A percentile compares a stretch with the other conserved stretches of the same genome.
Conservation (phyloP, 768 basidiomycete species). For the Boletus rufocinnamomeus region DNA sequence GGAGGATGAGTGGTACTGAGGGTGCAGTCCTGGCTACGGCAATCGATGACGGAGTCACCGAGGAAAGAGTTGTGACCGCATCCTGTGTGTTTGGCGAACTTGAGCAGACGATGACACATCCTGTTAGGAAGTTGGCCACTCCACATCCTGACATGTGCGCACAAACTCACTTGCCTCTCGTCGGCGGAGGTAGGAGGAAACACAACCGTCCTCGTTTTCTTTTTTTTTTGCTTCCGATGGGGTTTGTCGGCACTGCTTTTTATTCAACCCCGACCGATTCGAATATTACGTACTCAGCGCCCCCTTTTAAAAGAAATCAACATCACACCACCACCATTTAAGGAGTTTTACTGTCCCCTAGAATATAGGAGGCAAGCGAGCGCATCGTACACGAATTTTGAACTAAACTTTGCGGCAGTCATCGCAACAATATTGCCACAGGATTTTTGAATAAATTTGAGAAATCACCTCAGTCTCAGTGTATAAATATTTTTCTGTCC, state of each 20-base stretch:
- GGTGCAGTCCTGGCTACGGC: slow-evolving; percentile 44
- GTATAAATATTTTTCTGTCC: too few relatives aligned
- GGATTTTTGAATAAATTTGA: too few relatives aligned
- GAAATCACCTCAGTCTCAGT: too few relatives aligned
- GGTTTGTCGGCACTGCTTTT: slow-evolving; percentile 14
- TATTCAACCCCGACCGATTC: slow-evolving; percentile 1
- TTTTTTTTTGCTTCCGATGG: neutral
- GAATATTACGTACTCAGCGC: neutral
- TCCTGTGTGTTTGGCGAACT: slow-evolving; percentile 47
- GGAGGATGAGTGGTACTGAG: slow-evolving; percentile 52
- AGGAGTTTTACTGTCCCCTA: too few relatives aligned
- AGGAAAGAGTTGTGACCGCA: slow-evolving; percentile 59
- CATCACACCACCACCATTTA: too few relatives aligned
- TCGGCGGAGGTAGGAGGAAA: slow-evolving; percentile 59
- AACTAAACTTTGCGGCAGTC: too few relatives aligned
- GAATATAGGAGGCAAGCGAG: too few relatives aligned
- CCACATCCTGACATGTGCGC: slow-evolving; percentile 2
- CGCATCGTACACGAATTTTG: too few relatives aligned
- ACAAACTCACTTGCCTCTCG: slow-evolving; percentile 28
- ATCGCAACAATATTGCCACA: too few relatives aligned
- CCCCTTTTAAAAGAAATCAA: too few relatives aligned
- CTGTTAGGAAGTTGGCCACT: slow-evolving; percentile 3
- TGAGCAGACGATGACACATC: slow-evolving; percentile 70
- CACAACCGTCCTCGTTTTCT: neutral
- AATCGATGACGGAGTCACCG: slow-evolving; percentile 53